Evolutionary conservation across 108 stramenopile species (phyloP), one percentile per base, ranked within the genome.

Genomic region (Nitzschia putrida): DNA sequence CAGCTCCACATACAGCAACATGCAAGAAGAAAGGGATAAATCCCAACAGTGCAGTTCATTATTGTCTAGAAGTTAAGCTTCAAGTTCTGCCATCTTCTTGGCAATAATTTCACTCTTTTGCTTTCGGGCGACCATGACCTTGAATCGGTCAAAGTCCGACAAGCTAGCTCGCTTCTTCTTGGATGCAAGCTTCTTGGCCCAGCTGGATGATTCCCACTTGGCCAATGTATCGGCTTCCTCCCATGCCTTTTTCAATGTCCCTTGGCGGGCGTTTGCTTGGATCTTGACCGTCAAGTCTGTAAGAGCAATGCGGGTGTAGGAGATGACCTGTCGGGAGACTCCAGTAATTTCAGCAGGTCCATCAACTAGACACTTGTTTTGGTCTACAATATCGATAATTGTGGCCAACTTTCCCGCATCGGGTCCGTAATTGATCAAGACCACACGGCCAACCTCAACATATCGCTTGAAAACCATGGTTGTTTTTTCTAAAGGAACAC

Each of bases 401-500:
- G 95, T 95, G 75, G 92, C 93, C 42, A 98, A 84, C 85, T 96
- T 97, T 58, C 98, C 98, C 37, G 74, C 66, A 41, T 95, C 86
- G 23, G 94, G 94, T 70, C 99, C 99, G 72, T 96, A 98, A 89
- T 97, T 98, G 82, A 99, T 83, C 18, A 99, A 85, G 74, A 91
- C 94, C 51, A 99, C 91, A 52, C 99, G 97, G 75, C 99, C 99
- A 65, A 99, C 92, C 87, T 99, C 97, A 45, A 98, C 97, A 83
- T 92, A 98, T 69, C 97, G 90, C 41, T 86, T 92, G 87, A 99
- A 95, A 56, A 84, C 85, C 96, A 96, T 96, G 83, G 39, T 77
- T 50, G 26, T 41, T 13, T 41, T 51, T 25, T 71, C 22, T 37
- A 24, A 34, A 4, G 29, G 29, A 34, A 4, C 4, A 34, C 29